These are phyloP conservation scores for Paraurostyla sp. DNA, from an alignment of 73 alveolate genomes.

Conservation along the genomic window DNA sequence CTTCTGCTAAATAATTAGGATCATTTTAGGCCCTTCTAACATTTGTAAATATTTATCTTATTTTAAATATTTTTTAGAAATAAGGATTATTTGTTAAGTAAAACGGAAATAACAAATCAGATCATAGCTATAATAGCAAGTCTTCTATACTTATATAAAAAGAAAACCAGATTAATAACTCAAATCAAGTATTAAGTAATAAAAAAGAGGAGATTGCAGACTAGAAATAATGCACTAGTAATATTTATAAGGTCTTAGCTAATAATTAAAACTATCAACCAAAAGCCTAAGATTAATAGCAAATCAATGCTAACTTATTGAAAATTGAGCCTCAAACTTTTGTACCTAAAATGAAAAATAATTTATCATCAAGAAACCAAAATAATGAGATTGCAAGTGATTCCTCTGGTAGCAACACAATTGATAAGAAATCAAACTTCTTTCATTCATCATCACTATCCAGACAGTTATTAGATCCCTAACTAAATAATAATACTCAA, in stretches of 20 bases:
- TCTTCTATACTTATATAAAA: neutral
- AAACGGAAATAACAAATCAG: neutral
- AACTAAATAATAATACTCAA: too few species aligned
- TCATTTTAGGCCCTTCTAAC: conserved; percentile 22
- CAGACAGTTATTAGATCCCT: too few species aligned
- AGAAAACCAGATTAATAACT: neutral
- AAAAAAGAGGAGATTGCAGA: too few species aligned
- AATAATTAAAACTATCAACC: neutral
- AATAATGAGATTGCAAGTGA: conserved; percentile 18
- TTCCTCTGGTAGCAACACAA: too few species aligned
- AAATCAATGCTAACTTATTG: too few species aligned
- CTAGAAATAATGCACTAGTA: too few species aligned
- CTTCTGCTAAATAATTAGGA: conserved; percentile 47
- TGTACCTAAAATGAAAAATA: conserved; percentile 14
- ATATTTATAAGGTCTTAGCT: neutral
- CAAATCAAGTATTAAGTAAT: too few species aligned
- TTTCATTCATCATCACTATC: too few species aligned
- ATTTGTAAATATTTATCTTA: neutral
- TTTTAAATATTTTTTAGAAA: neutral
- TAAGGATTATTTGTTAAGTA: conserved; percentile 2
- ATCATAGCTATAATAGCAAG: neutral
- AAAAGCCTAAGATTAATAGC: neutral
- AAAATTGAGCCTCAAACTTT: conserved; percentile 26
- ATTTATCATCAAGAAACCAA: conserved; percentile 8
- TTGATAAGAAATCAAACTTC: neutral